Conservation (phyloP, 768 basidiomycete species). For the Lyophyllum semitale region DNA sequence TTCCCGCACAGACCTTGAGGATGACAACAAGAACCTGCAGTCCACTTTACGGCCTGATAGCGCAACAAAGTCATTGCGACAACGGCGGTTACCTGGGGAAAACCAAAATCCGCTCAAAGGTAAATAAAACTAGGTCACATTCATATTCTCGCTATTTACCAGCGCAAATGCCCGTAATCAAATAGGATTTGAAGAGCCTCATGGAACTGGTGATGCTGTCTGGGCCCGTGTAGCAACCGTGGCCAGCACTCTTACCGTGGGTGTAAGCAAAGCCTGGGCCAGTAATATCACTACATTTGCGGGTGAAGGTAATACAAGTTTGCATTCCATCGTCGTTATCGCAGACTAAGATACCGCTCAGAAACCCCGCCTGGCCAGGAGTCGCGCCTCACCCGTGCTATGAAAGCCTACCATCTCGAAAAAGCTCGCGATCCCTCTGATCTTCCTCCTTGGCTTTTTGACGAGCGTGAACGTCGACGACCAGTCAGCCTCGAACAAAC, state of each 20-base stretch:
- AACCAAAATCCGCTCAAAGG: not conserved
- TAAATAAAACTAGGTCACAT: not conserved
- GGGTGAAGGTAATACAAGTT: slow-evolving; percentile 44
- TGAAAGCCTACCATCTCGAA: slow-evolving; percentile 69
- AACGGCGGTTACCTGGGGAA: slow-evolving; percentile 3
- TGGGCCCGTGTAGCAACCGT: slow-evolving; percentile 62
- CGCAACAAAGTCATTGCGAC: slow-evolving; percentile 1
- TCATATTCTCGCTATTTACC: not conserved
- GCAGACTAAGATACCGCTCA: slow-evolving; percentile 16
- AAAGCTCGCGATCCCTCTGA: slow-evolving; percentile 59
- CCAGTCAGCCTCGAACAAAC: slow-evolving; percentile 6
- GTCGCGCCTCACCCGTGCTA: slow-evolving; percentile 59
- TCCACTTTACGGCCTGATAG: not conserved
- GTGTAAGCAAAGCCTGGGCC: slow-evolving; percentile 60
- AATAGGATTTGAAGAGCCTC: not conserved
- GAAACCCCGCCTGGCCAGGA: slow-evolving; percentile 58
- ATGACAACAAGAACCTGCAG: slow-evolving; percentile 24
- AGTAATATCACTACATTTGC: slow-evolving; percentile 37
- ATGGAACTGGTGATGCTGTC: slow-evolving; percentile 35
- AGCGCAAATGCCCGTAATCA: not conserved
- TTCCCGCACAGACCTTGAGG: slow-evolving; percentile 46
- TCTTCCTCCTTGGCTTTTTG: slow-evolving; percentile 69
- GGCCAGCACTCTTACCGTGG: slow-evolving; percentile 54
- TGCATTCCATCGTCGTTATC: slow-evolving; percentile 1
- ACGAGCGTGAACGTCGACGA: slow-evolving; percentile 50